Evolutionary conservation across 352 stramenopile species (phyloP), one percentile per base, ranked within the genome.

Genomic region (Pythium plurisporium): DNA sequence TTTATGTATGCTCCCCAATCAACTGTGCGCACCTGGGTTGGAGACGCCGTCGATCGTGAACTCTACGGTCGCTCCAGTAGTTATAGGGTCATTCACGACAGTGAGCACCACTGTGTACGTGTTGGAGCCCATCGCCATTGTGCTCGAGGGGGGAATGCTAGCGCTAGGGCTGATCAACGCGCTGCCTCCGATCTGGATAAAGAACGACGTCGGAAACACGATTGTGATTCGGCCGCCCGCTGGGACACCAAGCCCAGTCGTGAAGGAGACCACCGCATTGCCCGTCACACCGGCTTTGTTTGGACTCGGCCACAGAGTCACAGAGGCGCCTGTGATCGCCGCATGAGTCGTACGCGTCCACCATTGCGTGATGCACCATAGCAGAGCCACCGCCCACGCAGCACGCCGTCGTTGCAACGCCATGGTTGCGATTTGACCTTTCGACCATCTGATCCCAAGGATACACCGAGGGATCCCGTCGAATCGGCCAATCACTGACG

Each of bases 31-130:
- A 77, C 79, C 79, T 74, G 77, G 75, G 62, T 83, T 84, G 2
- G 70, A 73, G 56, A 90, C 78, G n/a, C 65, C 68, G 22, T 76
- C 64, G 25, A 87, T 45, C 0, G 65, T 69, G 53, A 90, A 88
- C 11, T 57, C 59, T 48, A 87, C 55, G 5, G 20, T 29, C 10
- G 44, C 30, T 14, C 69, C 77, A 20, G 63, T 27, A 4, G 27
- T 10, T 29, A 71, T 54, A 3, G 62, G 41, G 1, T 54, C 57
- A 5, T 45, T 56, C 1, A 33, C 51, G 53, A 88, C 64, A 4
- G 72, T 78, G 60, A 87, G 58, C 0, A 65, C 76, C 11, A 72
- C 64, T 14, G 56, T 53, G 17, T 67, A 60, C 23, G 46, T 69
- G 19, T 67, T 56, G 14, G 69, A 27, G 4, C 63, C 65, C 41